phyloP scores from a whole-genome alignment of 1,139 yeast species.

The Saccharomyces hybrid region DNA sequence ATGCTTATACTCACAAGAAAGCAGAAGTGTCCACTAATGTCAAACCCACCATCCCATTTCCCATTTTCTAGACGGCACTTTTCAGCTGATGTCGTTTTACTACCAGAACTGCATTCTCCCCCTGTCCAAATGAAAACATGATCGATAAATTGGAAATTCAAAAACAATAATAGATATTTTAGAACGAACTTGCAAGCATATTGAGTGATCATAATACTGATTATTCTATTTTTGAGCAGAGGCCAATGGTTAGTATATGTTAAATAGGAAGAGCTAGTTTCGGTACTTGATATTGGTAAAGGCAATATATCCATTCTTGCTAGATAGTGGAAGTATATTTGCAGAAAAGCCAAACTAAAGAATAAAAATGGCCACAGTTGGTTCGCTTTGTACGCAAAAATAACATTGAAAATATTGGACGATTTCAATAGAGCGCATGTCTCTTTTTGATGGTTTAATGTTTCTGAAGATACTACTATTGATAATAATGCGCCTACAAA shows the following conservation, averaged over 20 bases:
- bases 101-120: conserved; percentile 29
- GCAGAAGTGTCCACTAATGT: conserved; percentile 57
- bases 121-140: conserved; percentile 32
- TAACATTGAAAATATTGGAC: conserved; percentile 27
- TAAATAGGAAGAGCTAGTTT: not conserved
- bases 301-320: not conserved
- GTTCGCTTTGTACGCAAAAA: conserved; percentile 35
- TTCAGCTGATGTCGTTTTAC: conserved; percentile 20
- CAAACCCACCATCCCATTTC: conserved; percentile 51
- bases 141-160: conserved; percentile 31
- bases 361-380: conserved; percentile 29
- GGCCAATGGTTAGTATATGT: not conserved
- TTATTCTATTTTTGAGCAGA: not conserved
- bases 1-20: conserved; percentile 44
- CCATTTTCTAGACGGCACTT: conserved; percentile 28
- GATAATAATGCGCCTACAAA: conserved; percentile 17
- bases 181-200: conserved; percentile 23
- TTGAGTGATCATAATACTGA: conserved; percentile 11
- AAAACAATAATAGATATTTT: conserved; percentile 19
- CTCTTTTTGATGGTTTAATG: conserved; percentile 14
- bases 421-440: conserved; percentile 23
- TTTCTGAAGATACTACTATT: conserved; percentile 13
- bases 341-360: conserved; percentile 12
- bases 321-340: conserved; percentile 8
- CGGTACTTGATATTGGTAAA: not conserved